Conservation (phyloP, 2,329 filamentous ascomycete genomes). For the Arthroderma sp. region DNA sequence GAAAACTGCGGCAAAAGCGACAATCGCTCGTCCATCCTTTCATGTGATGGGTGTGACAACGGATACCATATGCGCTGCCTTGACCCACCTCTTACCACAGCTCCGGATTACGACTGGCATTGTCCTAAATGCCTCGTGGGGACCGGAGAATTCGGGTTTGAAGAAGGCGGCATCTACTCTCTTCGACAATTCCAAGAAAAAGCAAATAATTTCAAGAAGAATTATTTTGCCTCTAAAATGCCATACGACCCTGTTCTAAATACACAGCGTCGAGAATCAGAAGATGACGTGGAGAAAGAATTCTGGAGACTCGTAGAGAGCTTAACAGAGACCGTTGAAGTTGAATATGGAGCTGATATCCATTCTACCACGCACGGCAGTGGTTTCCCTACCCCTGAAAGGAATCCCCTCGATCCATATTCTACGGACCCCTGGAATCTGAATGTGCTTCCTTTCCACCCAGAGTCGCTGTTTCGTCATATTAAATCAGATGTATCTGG, state of each 20-base stretch:
- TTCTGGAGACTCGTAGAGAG: constrained; percentile 95
- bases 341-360: constrained; percentile 96
- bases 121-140: constrained; percentile 90
- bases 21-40: constrained; percentile 54
- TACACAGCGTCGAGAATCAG: constrained; percentile 66
- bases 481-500: constrained; percentile 98
- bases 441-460: constrained; percentile 78
- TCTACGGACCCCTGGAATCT: constrained; percentile 90
- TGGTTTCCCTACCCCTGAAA: constrained; percentile 88
- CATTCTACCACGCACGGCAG: constrained; percentile 97
- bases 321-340: constrained; percentile 87
- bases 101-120: constrained; percentile 85
- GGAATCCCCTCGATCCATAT: constrained; percentile 74
- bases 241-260: constrained; percentile 75
- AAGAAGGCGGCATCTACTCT: constrained; percentile 91
- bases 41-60: constrained; percentile 86
- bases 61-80: constrained; percentile 79
- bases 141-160: constrained; percentile 92
- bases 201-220: constrained; percentile 86
- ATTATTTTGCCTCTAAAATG: constrained; percentile 84
- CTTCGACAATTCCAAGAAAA: constrained; percentile 93
- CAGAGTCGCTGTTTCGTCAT: constrained; percentile 85
- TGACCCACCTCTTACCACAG: constrained; percentile 66
- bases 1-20: constrained; percentile 75
- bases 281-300: constrained; percentile 90